These are phyloP conservation scores for Aureobasidium sp. DNA, from an alignment of 2,329 filamentous ascomycete species.

Conservation along the genomic window DNA sequence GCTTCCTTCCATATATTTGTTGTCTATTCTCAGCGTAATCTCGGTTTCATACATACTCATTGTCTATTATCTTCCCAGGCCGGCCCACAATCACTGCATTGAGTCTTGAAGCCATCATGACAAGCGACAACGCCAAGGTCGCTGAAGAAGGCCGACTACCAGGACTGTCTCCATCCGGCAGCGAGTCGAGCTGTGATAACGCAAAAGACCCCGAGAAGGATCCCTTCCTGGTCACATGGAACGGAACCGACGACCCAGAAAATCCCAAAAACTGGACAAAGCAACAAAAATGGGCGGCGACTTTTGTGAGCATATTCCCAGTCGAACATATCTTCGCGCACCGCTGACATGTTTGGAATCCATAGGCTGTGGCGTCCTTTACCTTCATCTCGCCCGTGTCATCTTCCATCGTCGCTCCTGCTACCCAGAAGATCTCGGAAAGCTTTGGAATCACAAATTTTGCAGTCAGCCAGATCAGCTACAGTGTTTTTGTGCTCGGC, in stretches of 20 bases:
- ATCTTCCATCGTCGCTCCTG: slow-evolving; percentile 30
- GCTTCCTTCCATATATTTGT: too few species aligned
- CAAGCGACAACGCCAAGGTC: too few species aligned
- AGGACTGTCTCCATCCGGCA: too few species aligned
- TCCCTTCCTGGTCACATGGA: slow-evolving; percentile 20
- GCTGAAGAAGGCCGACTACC: too few species aligned
- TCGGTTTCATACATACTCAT: too few species aligned
- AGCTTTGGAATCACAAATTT: slow-evolving; percentile 24
- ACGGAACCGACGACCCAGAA: slow-evolving; percentile 21
- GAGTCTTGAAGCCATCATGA: too few species aligned
- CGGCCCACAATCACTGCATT: too few species aligned
- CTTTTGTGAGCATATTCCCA: slow-evolving; percentile 15
- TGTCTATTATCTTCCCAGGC: too few species aligned
- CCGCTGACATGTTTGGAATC: background rate
- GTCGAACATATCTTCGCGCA: background rate
- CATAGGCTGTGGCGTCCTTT: slow-evolving; percentile 20
- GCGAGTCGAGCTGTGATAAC: too few species aligned
- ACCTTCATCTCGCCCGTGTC: slow-evolving; percentile 25
- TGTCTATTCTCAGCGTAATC: too few species aligned
- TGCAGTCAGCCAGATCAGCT: slow-evolving; percentile 35
- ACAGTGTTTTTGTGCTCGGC: slow-evolving; percentile 29
- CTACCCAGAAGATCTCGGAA: slow-evolving; percentile 22
- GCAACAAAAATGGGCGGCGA: slow-evolving; percentile 24
- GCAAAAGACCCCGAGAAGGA: background rate
- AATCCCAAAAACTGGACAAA: slow-evolving; percentile 27